These are phyloP conservation scores for Lachancea fermentati DNA, from an alignment of 805 yeast genomes.

Conservation along the genomic window DNA sequence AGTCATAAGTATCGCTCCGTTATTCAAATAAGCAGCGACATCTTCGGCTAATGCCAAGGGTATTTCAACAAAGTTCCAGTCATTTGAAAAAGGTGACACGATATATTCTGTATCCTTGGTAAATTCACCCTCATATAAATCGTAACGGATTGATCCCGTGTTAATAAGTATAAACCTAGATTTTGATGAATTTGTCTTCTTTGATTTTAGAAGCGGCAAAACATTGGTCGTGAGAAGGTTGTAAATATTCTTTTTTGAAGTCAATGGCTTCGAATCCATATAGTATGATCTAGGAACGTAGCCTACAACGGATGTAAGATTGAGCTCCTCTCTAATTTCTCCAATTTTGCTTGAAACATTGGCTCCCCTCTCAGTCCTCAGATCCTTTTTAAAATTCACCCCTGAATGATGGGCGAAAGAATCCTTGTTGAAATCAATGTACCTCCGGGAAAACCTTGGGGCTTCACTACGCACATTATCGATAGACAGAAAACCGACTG, in stretches of 20 bases:
- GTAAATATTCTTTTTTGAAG: slow-evolving; percentile 52
- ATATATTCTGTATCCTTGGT: slow-evolving; percentile 75
- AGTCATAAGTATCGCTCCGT: slow-evolving; percentile 40
- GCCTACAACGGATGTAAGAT: slow-evolving; percentile 55
- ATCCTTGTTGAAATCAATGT: slow-evolving; percentile 74
- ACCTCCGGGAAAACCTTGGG: slow-evolving; percentile 49
- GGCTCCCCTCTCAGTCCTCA: slow-evolving; percentile 54
- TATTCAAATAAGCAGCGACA: slow-evolving; percentile 53
- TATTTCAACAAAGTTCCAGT: slow-evolving; percentile 64
- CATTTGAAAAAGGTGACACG: slow-evolving; percentile 78
- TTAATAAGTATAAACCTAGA: slow-evolving; percentile 62
- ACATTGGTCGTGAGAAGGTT: slow-evolving; percentile 53
- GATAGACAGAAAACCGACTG: slow-evolving; percentile 81
- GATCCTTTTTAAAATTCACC: slow-evolving; percentile 24
- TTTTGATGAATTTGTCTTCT: slow-evolving; percentile 23
- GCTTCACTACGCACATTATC: slow-evolving; percentile 24
- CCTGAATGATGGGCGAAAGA: slow-evolving; percentile 64
- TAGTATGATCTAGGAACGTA: slow-evolving; percentile 61
- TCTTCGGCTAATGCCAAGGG: slow-evolving; percentile 52
- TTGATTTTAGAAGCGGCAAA: slow-evolving; percentile 37
- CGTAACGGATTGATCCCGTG: slow-evolving; percentile 86
- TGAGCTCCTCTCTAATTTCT: slow-evolving; percentile 41
- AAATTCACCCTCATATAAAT: slow-evolving; percentile 76
- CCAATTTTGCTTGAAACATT: slow-evolving; percentile 41
- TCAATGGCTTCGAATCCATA: slow-evolving; percentile 60